phyloP scores from a whole-genome alignment of 2,329 filamentous ascomycete species.

The Penicillium sp. region DNA sequence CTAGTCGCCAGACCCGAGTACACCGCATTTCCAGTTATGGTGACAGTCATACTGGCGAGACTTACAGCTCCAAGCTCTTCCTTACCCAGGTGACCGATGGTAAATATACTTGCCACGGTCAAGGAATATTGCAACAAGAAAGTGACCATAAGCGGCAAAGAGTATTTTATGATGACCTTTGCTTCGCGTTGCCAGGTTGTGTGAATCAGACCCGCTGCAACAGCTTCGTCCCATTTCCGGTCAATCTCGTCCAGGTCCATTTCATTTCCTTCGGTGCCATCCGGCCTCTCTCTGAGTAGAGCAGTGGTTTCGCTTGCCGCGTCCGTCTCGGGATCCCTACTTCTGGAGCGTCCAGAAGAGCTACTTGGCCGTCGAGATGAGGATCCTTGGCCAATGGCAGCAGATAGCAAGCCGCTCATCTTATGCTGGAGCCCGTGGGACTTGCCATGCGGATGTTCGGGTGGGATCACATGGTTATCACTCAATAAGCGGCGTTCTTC shows the following conservation, averaged over 20 bases:
- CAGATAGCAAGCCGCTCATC: slow-evolving; percentile 25
- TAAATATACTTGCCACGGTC: slow-evolving; percentile 78
- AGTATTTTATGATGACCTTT: slow-evolving; percentile 73
- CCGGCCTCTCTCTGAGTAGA: slow-evolving; percentile 38
- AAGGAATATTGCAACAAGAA: slow-evolving; percentile 81
- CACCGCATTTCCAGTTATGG: slow-evolving; percentile 73
- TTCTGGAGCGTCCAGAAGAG: slow-evolving; percentile 6
- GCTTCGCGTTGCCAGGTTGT: slow-evolving; percentile 91
- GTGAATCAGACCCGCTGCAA: slow-evolving; percentile 74
- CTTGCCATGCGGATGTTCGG: slow-evolving; percentile 44
- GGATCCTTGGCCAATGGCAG: slow-evolving; percentile 12
- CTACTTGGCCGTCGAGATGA: slow-evolving; percentile 14
- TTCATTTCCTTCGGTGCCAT: slow-evolving; percentile 46
- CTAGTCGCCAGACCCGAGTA: slow-evolving; percentile 85
- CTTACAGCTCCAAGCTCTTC: slow-evolving; percentile 67
- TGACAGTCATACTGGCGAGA: slow-evolving; percentile 74
- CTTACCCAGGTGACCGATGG: slow-evolving; percentile 72
- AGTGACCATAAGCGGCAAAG: slow-evolving; percentile 68
- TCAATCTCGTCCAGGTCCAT: slow-evolving; percentile 60
- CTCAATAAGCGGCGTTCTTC: slow-evolving; percentile 59
- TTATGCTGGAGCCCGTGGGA: slow-evolving; percentile 26
- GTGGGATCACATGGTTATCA: slow-evolving; percentile 59
- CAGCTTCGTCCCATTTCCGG: slow-evolving; percentile 81
- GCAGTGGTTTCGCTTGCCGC: slow-evolving; percentile 49
- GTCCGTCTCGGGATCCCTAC: slow-evolving; percentile 8